Evolutionary conservation across 2,329 filamentous ascomycete genomes (phyloP).

Genomic region (Curvularia sp.): DNA sequence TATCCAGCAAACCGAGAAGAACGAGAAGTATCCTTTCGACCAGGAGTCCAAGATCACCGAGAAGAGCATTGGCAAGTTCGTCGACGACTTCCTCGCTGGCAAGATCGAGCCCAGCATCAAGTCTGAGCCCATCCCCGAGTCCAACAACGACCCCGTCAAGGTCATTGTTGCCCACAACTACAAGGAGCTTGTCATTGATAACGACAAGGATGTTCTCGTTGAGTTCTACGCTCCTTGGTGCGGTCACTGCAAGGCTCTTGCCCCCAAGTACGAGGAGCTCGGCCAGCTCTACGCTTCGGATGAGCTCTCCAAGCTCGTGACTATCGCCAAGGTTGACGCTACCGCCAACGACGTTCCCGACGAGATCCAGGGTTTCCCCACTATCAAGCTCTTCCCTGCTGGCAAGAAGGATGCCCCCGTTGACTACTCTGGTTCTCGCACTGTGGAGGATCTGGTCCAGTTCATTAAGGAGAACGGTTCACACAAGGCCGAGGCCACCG

Average conservation of each 20-base stretch:
- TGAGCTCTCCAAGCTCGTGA: slow-evolving; percentile 65
- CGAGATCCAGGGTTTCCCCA: slow-evolving; percentile 96
- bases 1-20: slow-evolving; percentile 94
- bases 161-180: slow-evolving; percentile 94
- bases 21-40: slow-evolving; percentile 95
- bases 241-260: slow-evolving; percentile 73
- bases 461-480: slow-evolving; percentile 97
- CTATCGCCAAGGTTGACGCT: slow-evolving; percentile 89
- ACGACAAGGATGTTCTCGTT: slow-evolving; percentile 94
- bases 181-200: slow-evolving; percentile 87
- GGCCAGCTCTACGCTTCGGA: slow-evolving; percentile 62
- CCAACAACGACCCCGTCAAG: slow-evolving; percentile 85
- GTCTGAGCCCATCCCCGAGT: slow-evolving; percentile 95
- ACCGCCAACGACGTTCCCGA: slow-evolving; percentile 96
- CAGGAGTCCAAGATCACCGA: slow-evolving; percentile 79
- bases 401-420: slow-evolving; percentile 84
- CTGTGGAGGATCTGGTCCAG: slow-evolving; percentile 85
- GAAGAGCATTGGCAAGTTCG: slow-evolving; percentile 78
- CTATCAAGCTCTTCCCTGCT: slow-evolving; percentile 97
- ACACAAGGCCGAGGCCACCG: slow-evolving; percentile 72
- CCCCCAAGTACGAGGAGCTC: slow-evolving; percentile 72
- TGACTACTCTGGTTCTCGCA: slow-evolving; percentile 86
- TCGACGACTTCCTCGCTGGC: slow-evolving; percentile 82
- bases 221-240: slow-evolving; percentile 97
- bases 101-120: slow-evolving; percentile 97